phyloP scores from a whole-genome alignment of 768 basidiomycete species.

The Suillus americanus region DNA sequence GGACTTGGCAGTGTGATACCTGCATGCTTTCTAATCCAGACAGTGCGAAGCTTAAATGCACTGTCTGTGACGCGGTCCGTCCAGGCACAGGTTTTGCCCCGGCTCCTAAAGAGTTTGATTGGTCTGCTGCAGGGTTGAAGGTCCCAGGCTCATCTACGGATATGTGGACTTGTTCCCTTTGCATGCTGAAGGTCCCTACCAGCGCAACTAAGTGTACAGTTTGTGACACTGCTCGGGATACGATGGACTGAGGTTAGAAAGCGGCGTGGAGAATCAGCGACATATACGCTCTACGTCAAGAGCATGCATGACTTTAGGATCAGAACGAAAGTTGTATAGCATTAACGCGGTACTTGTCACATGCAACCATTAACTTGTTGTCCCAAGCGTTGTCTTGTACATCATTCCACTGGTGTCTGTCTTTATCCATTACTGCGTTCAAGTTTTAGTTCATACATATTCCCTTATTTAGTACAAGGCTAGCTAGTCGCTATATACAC shows the following conservation, averaged over 20 bases:
- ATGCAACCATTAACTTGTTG: background rate
- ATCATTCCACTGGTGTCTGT: background rate
- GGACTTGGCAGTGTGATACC: constrained; percentile 39
- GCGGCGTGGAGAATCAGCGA: background rate
- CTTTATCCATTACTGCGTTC: background rate
- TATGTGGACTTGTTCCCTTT: constrained; percentile 40
- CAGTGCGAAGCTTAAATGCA: constrained; percentile 45
- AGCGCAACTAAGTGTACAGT: constrained; percentile 48
- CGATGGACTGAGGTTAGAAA: background rate
- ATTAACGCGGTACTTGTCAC: background rate
- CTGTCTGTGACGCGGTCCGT: constrained; percentile 47
- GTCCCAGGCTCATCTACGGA: constrained; percentile 14
- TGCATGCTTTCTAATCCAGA: constrained; percentile 48
- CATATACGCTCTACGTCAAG: background rate
- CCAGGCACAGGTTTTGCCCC: constrained; percentile 11
- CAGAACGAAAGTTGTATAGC: background rate
- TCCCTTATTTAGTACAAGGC: background rate
- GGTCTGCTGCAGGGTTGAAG: constrained; percentile 38
- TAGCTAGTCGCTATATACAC: background rate
- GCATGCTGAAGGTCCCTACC: constrained; percentile 44
- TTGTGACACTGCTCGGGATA: constrained; percentile 44
- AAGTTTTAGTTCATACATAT: background rate
- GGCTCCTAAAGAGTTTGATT: constrained; percentile 32
- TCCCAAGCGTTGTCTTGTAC: background rate
- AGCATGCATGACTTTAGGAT: background rate